Base-by-base conservation (phyloP, 2,329 filamentous ascomycete species). In the Xylaria sp. region DNA sequence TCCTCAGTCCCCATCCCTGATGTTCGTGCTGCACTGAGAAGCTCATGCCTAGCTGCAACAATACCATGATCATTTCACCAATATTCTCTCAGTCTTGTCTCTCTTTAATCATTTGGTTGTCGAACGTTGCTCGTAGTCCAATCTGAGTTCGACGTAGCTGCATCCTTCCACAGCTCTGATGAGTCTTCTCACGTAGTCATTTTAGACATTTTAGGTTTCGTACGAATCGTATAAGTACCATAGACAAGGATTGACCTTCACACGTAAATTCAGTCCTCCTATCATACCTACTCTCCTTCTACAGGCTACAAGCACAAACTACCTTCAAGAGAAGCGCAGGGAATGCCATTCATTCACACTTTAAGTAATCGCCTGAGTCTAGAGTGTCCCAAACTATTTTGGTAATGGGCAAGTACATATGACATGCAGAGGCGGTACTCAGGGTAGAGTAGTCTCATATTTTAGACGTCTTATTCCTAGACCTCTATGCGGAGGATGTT, bases 1-100 rank as follows among this genome's bases (percentile, higher is more conserved):
- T 71, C 73, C 73, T 72, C 72, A 66, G 67, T 72, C 65, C 67
- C 64, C 57, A 53, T 63, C 53, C 60, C 48, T 66, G 36, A 69
- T 66, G 31, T 62, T 63, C 57, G 66, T 69, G 66, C 61, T 62
- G 48, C 66, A 72, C 61, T 64, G 65, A 66, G 65, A 69, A 57
- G 54, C 61, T 46, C 53, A 60, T 67, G 67, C 67, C 67, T 69
- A 71, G 69, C 38, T 57, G 60, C 60, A 57, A 65, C 66, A 73
- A 73, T 73, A 72, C 70, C 67, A 73, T 70, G 71, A 72, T 69
- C 65, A 59, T 69, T 71, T 57, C 56, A 60, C 57, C 48, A 59
- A 46, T 23, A 23, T 20, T 15, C 13, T 33, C 13, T 60, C 13
- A 4, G 20, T 33, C 54, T 51, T 15, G n/a, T 31, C 26, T 49